Base-by-base conservation (phyloP, 331 rosid species). In the Cydonia oblonga region DNA sequence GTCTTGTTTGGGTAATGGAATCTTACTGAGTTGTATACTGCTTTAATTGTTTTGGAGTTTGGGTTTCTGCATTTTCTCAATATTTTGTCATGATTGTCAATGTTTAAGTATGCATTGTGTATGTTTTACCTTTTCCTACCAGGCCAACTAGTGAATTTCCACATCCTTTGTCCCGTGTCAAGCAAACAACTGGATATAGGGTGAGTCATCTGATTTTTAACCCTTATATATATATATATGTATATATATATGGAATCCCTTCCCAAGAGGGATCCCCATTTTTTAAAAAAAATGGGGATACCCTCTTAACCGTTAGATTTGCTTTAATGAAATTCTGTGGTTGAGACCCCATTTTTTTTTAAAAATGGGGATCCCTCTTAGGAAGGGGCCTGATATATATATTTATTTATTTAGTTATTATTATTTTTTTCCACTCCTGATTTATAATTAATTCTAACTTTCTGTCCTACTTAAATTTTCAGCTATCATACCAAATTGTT, bases 81-180 rank as follows among this genome's bases (percentile, higher is more conserved):
- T 66, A 32, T n/a, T 74, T 30, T 58, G 38, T 38, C 66, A 65
- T 1, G 19, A 23, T 74, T 61, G 78, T 9, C 42, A 38, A 13
- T 38, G 42, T 38, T 53, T 71, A 66, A 80, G 78, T 40, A 68
- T 73, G 51, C 70, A 52, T 67, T 67, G 63, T 51, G 32, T 80
- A 63, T 69, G 65, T 73, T 75, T 72, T 74, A 30, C 59, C 71
- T 63, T 74, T 68, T 79, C 58, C 32, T 60, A 71, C 69, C 93
- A 95, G 97, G 84, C 96, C 99, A 79, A 91, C 97, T 24, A 86
- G 90, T 52, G 97, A 95, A 81, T 95, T 95, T 83, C 97, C 99
- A 13, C 99, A 95, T 83, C 99, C 97, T 70, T 74, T 95, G 75
- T 95, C 97, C 59, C 96, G 99, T 76, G 97, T 91, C 68, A 95